A percentile compares a stretch with the other conserved stretches of the same genome.
phyloP scores from a whole-genome alignment of 108 stramenopile species.

The Cyclostephanos invisitatus region DNA sequence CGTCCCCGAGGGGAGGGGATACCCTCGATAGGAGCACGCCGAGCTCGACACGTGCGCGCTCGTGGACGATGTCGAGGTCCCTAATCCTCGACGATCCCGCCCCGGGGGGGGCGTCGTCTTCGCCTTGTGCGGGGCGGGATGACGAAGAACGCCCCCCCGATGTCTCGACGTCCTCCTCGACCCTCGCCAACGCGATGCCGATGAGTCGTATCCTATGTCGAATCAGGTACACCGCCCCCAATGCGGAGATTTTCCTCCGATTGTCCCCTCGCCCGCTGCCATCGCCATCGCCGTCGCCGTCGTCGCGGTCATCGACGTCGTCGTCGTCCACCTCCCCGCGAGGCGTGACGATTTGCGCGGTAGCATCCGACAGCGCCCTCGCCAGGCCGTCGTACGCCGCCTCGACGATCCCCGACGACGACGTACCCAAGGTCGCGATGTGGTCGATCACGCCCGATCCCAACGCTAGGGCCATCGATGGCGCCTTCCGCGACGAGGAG shows the following conservation, averaged over 20 bases:
- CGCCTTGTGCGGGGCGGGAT: background rate
- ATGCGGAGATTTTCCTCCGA: background rate
- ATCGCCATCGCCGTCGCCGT: background rate
- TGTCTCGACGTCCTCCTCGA: background rate
- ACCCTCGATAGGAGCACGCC: background rate
- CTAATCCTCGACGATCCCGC: no score
- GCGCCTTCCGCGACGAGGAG: no score
- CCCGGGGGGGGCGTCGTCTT: background rate
- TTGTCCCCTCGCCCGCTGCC: background rate
- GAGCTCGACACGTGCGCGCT: background rate
- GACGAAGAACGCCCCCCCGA: background rate
- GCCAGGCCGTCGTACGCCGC: constrained; percentile 3
- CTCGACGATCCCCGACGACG: background rate
- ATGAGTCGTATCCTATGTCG: constrained; percentile 11
- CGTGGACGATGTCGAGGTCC: background rate
- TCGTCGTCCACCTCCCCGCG: background rate
- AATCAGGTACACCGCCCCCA: constrained; percentile 1
- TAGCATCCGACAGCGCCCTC: background rate
- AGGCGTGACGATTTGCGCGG: background rate
- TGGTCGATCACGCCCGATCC: background rate
- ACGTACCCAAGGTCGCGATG: background rate
- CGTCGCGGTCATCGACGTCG: background rate
- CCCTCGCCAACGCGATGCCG: background rate
- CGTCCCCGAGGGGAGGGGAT: background rate
- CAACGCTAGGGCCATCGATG: background rate